A percentile compares a stretch with the other conserved stretches of the same genome.
These are phyloP conservation scores for Sporisorium reilianum DNA, from an alignment of 1,284 basidiomycete species.

Conservation along the genomic window DNA sequence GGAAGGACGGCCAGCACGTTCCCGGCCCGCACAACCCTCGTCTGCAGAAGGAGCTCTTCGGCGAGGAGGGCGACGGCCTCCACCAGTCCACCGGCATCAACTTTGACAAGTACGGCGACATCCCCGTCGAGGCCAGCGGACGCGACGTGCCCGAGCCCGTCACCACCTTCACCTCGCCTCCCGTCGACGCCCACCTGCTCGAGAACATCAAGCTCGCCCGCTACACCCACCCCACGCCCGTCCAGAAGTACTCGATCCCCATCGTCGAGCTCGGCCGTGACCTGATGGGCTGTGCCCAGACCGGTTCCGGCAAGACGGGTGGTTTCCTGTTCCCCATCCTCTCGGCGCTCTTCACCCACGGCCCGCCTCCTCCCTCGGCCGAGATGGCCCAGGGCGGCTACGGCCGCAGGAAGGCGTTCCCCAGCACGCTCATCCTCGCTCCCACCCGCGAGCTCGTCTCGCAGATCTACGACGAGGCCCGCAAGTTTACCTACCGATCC, in stretches of 20 bases:
- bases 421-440: slow-evolving; percentile 94
- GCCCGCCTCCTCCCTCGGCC: slow-evolving; percentile 79
- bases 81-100: slow-evolving; percentile 95
- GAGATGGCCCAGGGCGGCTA: slow-evolving; percentile 73
- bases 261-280: slow-evolving; percentile 91
- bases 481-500: slow-evolving; percentile 98
- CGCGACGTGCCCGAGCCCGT: slow-evolving; percentile 94
- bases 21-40: slow-evolving; percentile 83
- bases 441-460: slow-evolving; percentile 98
- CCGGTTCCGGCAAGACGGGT: slow-evolving; percentile 98
- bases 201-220: slow-evolving; percentile 94
- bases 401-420: slow-evolving; percentile 89
- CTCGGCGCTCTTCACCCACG: slow-evolving; percentile 88
- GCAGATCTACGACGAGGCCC: slow-evolving; percentile 98
- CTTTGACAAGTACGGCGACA: slow-evolving; percentile 99
- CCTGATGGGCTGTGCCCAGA: slow-evolving; percentile 99
- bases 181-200: slow-evolving; percentile 90
- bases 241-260: slow-evolving; percentile 99
- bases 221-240: slow-evolving; percentile 95
- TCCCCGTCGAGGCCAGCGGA: slow-evolving; percentile 98
- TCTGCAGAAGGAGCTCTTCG: slow-evolving; percentile 95
- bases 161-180: slow-evolving; percentile 85
- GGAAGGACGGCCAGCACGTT: slow-evolving; percentile 90
- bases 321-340: slow-evolving; percentile 99
- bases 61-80: slow-evolving; percentile 80